Evolutionary conservation across 2,329 filamentous ascomycete species (phyloP).

Genomic region (Neopestalotiopsis sp.): DNA sequence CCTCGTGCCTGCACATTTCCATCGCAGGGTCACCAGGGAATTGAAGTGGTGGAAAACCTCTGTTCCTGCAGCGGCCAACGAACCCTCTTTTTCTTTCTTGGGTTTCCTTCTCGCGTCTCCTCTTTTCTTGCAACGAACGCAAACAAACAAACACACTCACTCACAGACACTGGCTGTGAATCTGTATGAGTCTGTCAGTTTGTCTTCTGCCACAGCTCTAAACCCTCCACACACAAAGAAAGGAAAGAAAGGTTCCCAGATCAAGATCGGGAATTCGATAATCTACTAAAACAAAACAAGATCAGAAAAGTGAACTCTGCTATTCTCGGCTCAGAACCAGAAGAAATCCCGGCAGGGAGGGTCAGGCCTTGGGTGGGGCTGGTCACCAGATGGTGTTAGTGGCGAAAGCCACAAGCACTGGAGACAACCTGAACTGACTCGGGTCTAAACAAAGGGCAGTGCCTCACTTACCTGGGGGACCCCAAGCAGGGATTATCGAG

Average conservation of each 20-base stretch:
- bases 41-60: conserved; percentile 6
- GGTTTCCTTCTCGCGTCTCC: not conserved
- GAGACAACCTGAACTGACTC: conserved; percentile 29
- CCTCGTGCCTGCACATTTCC: conserved; percentile 9
- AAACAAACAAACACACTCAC: not conserved
- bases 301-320: conserved; percentile 25
- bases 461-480: conserved; percentile 13
- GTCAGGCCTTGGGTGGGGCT: conserved; percentile 29
- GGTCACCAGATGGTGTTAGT: conserved; percentile 37
- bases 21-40: conserved; percentile 7
- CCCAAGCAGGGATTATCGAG: conserved; percentile 14
- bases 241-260: conserved; percentile 12
- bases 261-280: not conserved
- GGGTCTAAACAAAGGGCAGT: conserved; percentile 28
- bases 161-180: not conserved
- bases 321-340: conserved; percentile 29
- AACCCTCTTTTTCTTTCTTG: not conserved
- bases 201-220: conserved; percentile 2
- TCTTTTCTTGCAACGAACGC: not conserved
- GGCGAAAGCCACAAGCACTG: conserved; percentile 34
- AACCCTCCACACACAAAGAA: not conserved
- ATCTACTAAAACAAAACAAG: conserved; percentile 24
- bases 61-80: conserved; percentile 12
- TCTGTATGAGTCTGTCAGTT: not conserved
- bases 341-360: conserved; percentile 30